Evolutionary conservation across 1,139 yeast genomes (phyloP).

Genomic region (Saccharomyces hybrid): DNA sequence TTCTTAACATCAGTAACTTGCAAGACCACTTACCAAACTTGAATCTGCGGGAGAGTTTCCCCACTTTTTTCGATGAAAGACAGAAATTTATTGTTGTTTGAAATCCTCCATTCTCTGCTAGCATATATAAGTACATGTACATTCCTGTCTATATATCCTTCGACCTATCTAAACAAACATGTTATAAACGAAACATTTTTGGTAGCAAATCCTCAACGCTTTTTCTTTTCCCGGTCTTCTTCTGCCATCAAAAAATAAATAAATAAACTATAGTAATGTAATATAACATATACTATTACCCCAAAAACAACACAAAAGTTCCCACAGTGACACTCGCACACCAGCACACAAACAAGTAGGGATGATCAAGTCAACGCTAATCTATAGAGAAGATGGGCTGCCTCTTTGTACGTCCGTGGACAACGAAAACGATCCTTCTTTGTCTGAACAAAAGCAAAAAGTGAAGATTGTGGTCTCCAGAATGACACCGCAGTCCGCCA

Average conservation of each 20-base stretch:
- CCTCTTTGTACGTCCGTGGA: constrained; percentile 96
- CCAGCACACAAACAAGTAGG: not conserved
- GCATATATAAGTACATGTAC: not conserved
- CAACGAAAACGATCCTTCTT: constrained; percentile 51
- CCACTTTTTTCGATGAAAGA: constrained; percentile 18
- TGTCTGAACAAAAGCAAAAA: constrained; percentile 76
- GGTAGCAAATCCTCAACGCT: not conserved
- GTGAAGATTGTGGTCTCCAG: constrained; percentile 70
- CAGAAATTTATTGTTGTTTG: constrained; percentile 19
- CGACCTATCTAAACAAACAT: not conserved
- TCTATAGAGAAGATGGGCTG: constrained; percentile 67
- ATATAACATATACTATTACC: not conserved
- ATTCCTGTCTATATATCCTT: not conserved
- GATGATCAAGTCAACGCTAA: constrained; percentile 66
- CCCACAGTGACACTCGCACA: not conserved
- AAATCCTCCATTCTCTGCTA: not conserved
- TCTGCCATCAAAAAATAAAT: not conserved
- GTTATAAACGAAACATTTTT: not conserved
- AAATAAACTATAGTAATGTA: not conserved
- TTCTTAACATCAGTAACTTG: constrained; percentile 17
- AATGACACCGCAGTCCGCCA: constrained; percentile 72
- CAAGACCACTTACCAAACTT: constrained; percentile 13
- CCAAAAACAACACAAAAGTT: not conserved
- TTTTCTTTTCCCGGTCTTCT: not conserved
- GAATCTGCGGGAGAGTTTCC: constrained; percentile 14